Evolutionary conservation across 345 rosid species (phyloP).

Genomic region (Alliaria petiolata): DNA sequence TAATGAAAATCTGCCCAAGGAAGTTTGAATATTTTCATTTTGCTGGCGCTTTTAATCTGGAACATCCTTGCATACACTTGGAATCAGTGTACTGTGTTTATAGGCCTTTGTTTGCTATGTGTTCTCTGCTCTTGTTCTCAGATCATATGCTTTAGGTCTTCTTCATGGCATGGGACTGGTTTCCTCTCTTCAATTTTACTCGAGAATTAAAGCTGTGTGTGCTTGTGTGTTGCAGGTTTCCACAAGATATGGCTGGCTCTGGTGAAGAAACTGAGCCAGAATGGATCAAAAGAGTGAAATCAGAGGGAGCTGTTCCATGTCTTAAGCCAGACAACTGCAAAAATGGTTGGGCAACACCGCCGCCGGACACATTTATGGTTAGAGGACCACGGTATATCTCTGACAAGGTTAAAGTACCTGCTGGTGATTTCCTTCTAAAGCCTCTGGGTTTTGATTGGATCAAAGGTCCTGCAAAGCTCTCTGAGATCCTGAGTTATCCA

Average conservation of each 20-base stretch:
- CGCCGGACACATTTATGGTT: slow-evolving; percentile 70
- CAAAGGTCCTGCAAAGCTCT: slow-evolving; percentile 57
- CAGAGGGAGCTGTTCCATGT: slow-evolving; percentile 75
- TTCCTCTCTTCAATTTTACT: not conserved
- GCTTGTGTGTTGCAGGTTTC: slow-evolving; percentile 11
- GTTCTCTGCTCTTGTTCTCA: not conserved
- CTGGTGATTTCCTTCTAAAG: slow-evolving; percentile 62
- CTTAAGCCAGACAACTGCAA: slow-evolving; percentile 59
- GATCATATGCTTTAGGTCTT: not conserved
- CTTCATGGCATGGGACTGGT: not conserved
- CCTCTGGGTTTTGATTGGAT: slow-evolving; percentile 95
- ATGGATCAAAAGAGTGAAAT: slow-evolving; percentile 69
- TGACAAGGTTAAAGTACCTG: slow-evolving; percentile 70
- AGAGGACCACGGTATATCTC: slow-evolving; percentile 84
- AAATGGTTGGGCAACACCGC: slow-evolving; percentile 87
- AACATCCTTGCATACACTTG: no score
- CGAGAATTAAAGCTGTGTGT: not conserved
- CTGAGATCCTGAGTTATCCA: slow-evolving; percentile 51
- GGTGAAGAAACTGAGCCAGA: slow-evolving; percentile 41
- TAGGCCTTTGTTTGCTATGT: not conserved
- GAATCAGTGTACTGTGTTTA: no score
- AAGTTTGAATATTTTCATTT: not conserved
- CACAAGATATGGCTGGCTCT: slow-evolving; percentile 42
- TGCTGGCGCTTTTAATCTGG: no score
- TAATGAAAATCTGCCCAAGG: not conserved